Conservation (phyloP, 208 protist genomes). For the Trypanosoma melophagium region DNA sequence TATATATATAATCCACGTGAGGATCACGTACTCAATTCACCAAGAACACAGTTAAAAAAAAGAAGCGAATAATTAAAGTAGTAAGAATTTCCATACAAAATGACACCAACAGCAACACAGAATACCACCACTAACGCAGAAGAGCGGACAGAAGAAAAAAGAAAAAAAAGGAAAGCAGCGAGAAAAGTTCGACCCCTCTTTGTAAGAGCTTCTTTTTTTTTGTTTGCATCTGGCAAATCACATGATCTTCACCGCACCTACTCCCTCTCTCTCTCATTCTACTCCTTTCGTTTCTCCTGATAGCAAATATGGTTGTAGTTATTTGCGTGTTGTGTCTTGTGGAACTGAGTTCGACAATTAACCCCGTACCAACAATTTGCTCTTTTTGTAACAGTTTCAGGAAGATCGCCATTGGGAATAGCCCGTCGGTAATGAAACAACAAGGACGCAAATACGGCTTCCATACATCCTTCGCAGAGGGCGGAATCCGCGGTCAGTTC, state of each 20-base stretch:
- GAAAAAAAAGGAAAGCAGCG: no score
- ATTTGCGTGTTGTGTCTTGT: constrained; percentile 80
- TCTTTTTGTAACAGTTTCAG: constrained; percentile 52
- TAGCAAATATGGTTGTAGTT: constrained; percentile 89
- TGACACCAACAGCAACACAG: no score
- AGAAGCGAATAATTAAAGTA: no score
- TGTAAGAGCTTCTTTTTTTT: not conserved
- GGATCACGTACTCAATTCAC: no score
- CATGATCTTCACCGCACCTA: not conserved
- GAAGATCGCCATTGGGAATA: constrained; percentile 53
- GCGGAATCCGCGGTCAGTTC: constrained; percentile 34
- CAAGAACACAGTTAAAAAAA: no score
- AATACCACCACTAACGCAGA: no score
- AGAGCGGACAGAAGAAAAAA: no score
- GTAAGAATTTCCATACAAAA: no score
- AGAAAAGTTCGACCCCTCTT: no score
- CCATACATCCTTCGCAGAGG: constrained; percentile 63
- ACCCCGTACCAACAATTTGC: constrained; percentile 89
- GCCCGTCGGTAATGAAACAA: constrained; percentile 78
- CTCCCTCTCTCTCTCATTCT: constrained; percentile 5
- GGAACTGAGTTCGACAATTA: constrained; percentile 82
- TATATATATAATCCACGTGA: not conserved
- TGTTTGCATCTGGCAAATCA: not conserved
- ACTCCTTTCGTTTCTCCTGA: constrained; percentile 89
- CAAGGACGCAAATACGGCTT: constrained; percentile 53